Evolutionary conservation across 495 filamentous ascomycete species (phyloP), one percentile per base, ranked within the genome.

Genomic region (Aspergillus egyptiacus): DNA sequence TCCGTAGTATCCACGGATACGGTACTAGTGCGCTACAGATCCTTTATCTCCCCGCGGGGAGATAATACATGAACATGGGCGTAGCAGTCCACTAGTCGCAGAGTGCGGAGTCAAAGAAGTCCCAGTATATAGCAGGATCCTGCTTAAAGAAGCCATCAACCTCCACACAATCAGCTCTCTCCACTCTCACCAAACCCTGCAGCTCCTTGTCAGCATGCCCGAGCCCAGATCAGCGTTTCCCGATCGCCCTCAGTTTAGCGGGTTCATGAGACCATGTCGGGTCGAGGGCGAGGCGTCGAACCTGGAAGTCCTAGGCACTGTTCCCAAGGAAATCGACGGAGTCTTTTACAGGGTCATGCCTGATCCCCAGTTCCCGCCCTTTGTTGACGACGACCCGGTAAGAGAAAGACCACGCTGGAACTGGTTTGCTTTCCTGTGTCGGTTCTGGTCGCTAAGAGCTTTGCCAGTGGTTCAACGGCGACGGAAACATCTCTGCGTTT

Each of bases 401-500:
- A 11, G 53, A 14, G n/a, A 35, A 6, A 17, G 3, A 6, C 6
- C 15, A 17, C 35, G 13, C 15, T 15, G n/a, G n/a, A 17, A 17
- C 3, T 18, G 33, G 15, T 6, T 2, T 36, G 8, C 14, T 36
- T 17, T 4, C 18, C 9, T 15, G 8, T 34, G 6, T 15, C 13
- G 15, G 14, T 5, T 32, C 30, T 5, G 15, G 11, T 46, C 44
- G 48, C 27, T 40, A 34, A 20, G 8, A 18, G 4, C 7, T 18
- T 36, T 31, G 19, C 22, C n/a, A 60, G 55, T 60, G 58, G 51
- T 60, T 63, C 24, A 57, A 61, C 18, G 61, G 61, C 0, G 61
- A 63, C 58, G 72, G 72, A 1, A 65, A 65, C 34, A 73, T 83
- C 0, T 70, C 68, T 11, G 79, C 79, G 1, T 76, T 83, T 46